Base-by-base conservation (phyloP, 78 protist genomes). In the Dictyostelium brefeldianum region DNA sequence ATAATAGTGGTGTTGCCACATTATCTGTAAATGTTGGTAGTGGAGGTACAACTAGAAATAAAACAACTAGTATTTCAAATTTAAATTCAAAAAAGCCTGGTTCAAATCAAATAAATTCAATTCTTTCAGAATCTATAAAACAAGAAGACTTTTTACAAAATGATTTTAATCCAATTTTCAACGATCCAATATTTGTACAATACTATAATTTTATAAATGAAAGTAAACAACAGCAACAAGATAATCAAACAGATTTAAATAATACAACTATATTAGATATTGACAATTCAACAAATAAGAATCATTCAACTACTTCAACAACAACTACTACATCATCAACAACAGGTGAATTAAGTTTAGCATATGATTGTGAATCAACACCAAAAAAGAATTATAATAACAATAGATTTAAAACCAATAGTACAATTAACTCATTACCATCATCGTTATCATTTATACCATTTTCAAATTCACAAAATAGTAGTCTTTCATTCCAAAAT, bases 111-210 rank as follows among this genome's bases (percentile, higher is more conserved):
- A 67, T 31, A 1, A n/a, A 27, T 17, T 7, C 20, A 20, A 73
- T 47, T 10, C 59, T 73, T 73, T 47, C 79, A 73, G 59, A 73
- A 46, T 43, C 20, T 73, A 47, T 17, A 36, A 36, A 73, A 73
- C 20, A 5, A 5, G 79, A 46, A 73, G 79, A 73, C n/a, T 73
- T 73, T 17, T 29, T 20, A 11, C 25, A 73, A 29, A 46, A 73
- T 46, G 46, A 73, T 47, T 73, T 73, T 46, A 73, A 73, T 22
- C 43, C 1, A 36, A 20, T 73, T 47, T 46, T 73, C 22, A 73
- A n/a, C 20, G 79, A 73, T n/a, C 79, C 79, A n/a, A 73, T 73
- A 46, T 73, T 73, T 73, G 20, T n/a, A 36, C 51, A 73, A 73
- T 73, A 73, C 9, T 36, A 46, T 46, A 31, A 20, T 46, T 29